Percentiles rank a stretch among this genome's conserved stretches.
phyloP scores from a whole-genome alignment of 257 asterid genomes.

The Penstemon barbatus region DNA sequence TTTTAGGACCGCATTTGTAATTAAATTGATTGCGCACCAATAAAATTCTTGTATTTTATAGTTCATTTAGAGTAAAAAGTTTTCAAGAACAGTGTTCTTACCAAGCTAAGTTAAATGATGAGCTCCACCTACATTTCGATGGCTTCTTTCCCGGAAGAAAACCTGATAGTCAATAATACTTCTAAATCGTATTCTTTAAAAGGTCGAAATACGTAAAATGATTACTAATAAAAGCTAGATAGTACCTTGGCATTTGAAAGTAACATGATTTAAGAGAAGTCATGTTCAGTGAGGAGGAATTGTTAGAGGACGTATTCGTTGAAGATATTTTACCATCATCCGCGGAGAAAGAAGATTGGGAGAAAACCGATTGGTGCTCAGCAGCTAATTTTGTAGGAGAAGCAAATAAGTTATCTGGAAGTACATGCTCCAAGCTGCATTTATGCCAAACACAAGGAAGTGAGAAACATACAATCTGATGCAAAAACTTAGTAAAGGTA shows the following conservation, averaged over 20 bases:
- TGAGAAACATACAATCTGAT: neutral
- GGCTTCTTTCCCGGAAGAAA: constrained; percentile 69
- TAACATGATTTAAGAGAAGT: constrained; percentile 63
- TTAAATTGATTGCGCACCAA: too few species aligned
- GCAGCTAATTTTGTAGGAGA: constrained; percentile 78
- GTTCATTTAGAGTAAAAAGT: neutral
- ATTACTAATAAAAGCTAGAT: neutral
- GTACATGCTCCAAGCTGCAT: constrained; percentile 74
- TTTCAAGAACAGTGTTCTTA: constrained; percentile 30
- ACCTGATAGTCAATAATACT: constrained; percentile 37
- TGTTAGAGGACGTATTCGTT: constrained; percentile 48
- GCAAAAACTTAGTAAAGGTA: neutral
- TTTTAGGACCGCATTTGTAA: neutral
- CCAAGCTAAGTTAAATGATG: constrained; percentile 58
- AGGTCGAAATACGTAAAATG: neutral
- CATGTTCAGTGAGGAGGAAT: constrained; percentile 43
- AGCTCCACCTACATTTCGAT: constrained; percentile 66
- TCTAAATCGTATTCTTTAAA: constrained; percentile 2
- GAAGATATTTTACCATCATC: constrained; percentile 35
- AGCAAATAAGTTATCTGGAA: constrained; percentile 83
- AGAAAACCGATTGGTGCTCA: constrained; percentile 40
- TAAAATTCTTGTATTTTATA: too few species aligned
- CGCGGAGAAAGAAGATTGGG: constrained; percentile 35
- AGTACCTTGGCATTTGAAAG: constrained; percentile 76
- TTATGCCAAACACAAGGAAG: constrained; percentile 16